Base-by-base conservation (phyloP, 2,329 filamentous ascomycete genomes). In the Colletotrichum liriopes region DNA sequence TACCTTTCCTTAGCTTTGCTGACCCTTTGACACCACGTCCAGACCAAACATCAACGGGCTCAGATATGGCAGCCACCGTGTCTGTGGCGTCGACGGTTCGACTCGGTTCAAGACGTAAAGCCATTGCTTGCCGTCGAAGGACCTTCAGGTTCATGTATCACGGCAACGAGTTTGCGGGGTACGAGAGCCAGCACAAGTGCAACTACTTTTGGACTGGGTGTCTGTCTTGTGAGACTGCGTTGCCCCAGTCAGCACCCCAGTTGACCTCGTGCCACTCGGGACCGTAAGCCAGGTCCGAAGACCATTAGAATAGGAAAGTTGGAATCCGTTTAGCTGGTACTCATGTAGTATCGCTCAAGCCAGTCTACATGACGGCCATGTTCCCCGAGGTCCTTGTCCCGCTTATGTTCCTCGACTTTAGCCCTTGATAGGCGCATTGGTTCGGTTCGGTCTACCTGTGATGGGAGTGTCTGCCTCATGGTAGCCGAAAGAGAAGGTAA, bases 151-250 rank as follows among this genome's bases (percentile, higher is more conserved):
- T 61, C 55, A 49, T 66, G 54, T 56, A 67, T 41, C 32, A 23
- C 55, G 26, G 63, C 63, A 55, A 66, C 32, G 37, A 20, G 47
- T 32, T 69, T 60, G 62, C 18, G 54, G 54, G 37, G 54, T 60
- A 54, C 67, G 54, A 60, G 54, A 54, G 37, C 29, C 62, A 55
- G 43, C 20, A n/a, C 8, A 61, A 16, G n/a, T 18, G 20, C 14
- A 18, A 1, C 2, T 29, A 23, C 41, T 20, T 5, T 20, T 9
- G 4, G 20, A 37, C 23, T 9, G 26, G 54, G 8, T 18, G 29
- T 5, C 11, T 32, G 45, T 2, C 60, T 16, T 18, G 9, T 16
- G 47, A 43, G 37, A 2, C 16, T 43, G 20, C 8, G 37, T 43
- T 3, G 29, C 23, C 55, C 32, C 32, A 23, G 9, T 20, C 37